Evolutionary conservation across 352 stramenopile genomes (phyloP), one percentile per base, ranked within the genome.

Genomic region (Globisporangium parvum): DNA sequence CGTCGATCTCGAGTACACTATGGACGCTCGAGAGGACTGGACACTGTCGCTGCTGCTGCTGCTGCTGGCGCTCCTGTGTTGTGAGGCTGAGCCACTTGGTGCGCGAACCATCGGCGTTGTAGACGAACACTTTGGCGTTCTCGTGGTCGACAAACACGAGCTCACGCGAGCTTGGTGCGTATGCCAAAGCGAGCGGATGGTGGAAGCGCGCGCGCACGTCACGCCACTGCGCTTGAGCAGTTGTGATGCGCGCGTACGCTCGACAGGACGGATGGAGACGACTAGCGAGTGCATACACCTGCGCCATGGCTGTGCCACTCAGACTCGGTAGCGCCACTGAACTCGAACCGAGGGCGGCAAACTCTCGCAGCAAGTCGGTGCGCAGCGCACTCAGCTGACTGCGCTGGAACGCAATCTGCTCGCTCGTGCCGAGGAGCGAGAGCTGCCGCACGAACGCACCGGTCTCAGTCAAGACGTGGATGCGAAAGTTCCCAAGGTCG

Each of bases 381-480:
- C 66, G 57, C 8, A 81, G 28, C 23, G 15, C 37, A 3, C 59
- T 64, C 14, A 87, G 65, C 17, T 70, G 54, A 3, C 72, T 54
- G 28, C 64, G 70, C 37, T 85, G 71, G 41, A 75, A 76, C 12
- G 28, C 14, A 6, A 80, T 69, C 40, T 87, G 74, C 3, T 81
- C 66, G 5, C 44, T 17, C 35, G 53, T 73, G 1, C 72, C 62
- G 33, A 89, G 67, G 14, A 87, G 31, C 20, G 76, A 87, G 1
- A 91, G 44, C 24, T 77, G 62, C 10, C 76, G 68, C 21, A 87
- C 31, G 28, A 81, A 80, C 15, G 70, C 63, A 3, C 80, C 80
- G 0, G 61, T 59, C 46, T 89, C 78, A 20, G 75, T 81, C 11
- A 91, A 59, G n/a, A 91, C 68, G 56, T 89, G 80, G 8, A 91